Percentiles rank a stretch among this genome's conserved stretches.
Conservation (phyloP, 129 eudicot genomes). For the Dittrichia graveolens region DNA sequence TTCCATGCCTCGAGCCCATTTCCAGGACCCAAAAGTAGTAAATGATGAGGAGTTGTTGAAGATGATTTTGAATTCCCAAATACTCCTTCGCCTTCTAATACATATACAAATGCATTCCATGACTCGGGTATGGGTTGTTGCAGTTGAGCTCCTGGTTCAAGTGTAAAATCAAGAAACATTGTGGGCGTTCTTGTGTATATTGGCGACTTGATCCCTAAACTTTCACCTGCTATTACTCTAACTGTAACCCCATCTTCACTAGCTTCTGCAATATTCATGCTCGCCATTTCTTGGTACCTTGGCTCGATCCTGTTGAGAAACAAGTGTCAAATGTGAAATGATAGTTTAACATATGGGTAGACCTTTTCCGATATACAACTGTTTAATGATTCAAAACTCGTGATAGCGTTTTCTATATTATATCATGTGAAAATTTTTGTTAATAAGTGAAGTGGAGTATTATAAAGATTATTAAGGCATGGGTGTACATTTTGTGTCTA, state of each 20-base stretch:
- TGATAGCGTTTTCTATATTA: too few species aligned
- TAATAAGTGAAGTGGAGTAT: too few species aligned
- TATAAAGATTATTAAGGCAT: not conserved
- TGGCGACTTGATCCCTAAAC: slow-evolving; percentile 62
- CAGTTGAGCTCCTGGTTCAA: slow-evolving; percentile 61
- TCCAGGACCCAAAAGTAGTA: slow-evolving; percentile 64
- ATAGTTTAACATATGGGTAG: too few species aligned
- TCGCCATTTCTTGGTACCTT: slow-evolving; percentile 47
- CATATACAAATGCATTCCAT: slow-evolving; percentile 77
- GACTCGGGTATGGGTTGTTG: slow-evolving; percentile 65
- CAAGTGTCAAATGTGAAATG: not conserved
- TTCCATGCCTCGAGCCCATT: slow-evolving; percentile 71
- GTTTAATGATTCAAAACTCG: not conserved
- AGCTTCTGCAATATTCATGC: slow-evolving; percentile 48
- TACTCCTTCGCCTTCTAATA: slow-evolving; percentile 77
- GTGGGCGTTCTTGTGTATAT: slow-evolving; percentile 83
- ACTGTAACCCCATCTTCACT: slow-evolving; percentile 62
- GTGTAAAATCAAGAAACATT: slow-evolving; percentile 74
- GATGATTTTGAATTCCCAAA: slow-evolving; percentile 59
- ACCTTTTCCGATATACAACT: not conserved
- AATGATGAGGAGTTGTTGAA: slow-evolving; percentile 48
- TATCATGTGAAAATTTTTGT: too few species aligned
- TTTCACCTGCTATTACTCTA: slow-evolving; percentile 78
- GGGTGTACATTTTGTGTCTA: slow-evolving; percentile 73
- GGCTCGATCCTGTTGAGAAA: slow-evolving; percentile 70